Evolutionary conservation across 2,329 filamentous ascomycete species (phyloP), one percentile per base, ranked within the genome.

Genomic region (Aureobasidium sp.): DNA sequence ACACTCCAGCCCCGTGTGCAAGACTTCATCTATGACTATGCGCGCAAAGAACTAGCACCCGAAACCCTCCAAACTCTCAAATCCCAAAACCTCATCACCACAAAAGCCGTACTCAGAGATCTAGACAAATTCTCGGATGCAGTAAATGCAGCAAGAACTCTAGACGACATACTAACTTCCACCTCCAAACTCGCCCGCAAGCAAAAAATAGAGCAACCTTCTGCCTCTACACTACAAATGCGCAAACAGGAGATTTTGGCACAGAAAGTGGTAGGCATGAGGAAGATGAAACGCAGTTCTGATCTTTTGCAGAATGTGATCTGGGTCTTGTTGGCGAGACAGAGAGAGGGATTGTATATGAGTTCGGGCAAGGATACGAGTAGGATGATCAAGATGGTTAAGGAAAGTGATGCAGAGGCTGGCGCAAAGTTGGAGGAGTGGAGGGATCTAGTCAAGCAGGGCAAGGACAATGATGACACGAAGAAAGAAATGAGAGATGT

Each of bases 341-440:
- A 37, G 20, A 36, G 37, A 13, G 65, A 64, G 10, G 67, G 69
- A 0, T 44, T 73, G 26, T 74, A 69, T 53, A 68, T 73, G 51
- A 71, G 69, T 61, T 68, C 69, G 4, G 72, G 72, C 9, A 73
- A 71, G 57, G 72, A 74, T 55, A 73, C 72, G 3, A 72, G 66
- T 26, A 65, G 71, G 46, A 72, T 74, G 72, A 71, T 74, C 50
- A 70, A 68, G 62, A 66, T 66, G 52, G 71, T 67, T 32, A 65
- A 67, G 20, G 56, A 61, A 24, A 67, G 66, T 5, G 66, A 71
- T 56, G 63, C 50, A 1, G 70, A 67, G n/a, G 64, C 65, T 27
- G 67, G 61, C 12, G 63, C 53, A 46, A 66, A 67, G 60, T 56
- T 74, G 48, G 67, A 68, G 13, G 53, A 57, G 12, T 72, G 70